A percentile compares a stretch with the other conserved stretches of the same genome.
Conservation (phyloP, 2,329 filamentous ascomycete species). For the Aspergillus ibericus region DNA sequence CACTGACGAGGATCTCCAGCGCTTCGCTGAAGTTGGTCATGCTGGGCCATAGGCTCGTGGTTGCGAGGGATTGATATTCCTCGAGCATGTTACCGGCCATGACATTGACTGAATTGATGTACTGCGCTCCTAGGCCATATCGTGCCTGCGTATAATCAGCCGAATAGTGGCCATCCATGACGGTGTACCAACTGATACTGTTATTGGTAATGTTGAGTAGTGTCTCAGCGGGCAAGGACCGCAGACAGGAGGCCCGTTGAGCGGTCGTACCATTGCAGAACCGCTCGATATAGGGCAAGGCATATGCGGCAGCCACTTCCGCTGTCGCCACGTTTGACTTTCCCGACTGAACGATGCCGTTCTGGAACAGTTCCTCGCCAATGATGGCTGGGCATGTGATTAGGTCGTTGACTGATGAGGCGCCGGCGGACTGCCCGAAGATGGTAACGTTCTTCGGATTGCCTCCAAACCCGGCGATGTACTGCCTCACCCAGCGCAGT, state of each 20-base stretch:
- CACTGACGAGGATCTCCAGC: background rate
- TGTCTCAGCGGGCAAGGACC: background rate
- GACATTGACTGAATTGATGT: background rate
- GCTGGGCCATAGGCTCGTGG: background rate
- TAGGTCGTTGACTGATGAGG: slow-evolving; percentile 1
- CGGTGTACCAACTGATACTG: background rate
- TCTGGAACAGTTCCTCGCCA: background rate
- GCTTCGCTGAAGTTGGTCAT: background rate
- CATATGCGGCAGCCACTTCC: background rate
- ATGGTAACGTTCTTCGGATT: slow-evolving; percentile 5
- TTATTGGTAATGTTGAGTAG: background rate
- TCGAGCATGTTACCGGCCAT: background rate
- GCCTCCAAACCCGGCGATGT: slow-evolving; percentile 6
- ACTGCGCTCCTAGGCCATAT: background rate
- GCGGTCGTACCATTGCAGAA: background rate
- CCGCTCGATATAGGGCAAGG: background rate
- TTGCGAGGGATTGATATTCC: background rate
- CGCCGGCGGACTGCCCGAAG: slow-evolving; percentile 6
- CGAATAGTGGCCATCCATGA: background rate
- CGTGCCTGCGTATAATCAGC: background rate
- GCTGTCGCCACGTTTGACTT: background rate
- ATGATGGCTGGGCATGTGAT: background rate
- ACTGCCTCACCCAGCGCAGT: slow-evolving; percentile 8
- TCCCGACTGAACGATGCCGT: background rate
- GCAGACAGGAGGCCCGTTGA: background rate